Percentiles rank a stretch among this genome's conserved stretches.
These are phyloP conservation scores for Aleurites moluccanus DNA, from an alignment of 441 rosid species.

Conservation along the genomic window DNA sequence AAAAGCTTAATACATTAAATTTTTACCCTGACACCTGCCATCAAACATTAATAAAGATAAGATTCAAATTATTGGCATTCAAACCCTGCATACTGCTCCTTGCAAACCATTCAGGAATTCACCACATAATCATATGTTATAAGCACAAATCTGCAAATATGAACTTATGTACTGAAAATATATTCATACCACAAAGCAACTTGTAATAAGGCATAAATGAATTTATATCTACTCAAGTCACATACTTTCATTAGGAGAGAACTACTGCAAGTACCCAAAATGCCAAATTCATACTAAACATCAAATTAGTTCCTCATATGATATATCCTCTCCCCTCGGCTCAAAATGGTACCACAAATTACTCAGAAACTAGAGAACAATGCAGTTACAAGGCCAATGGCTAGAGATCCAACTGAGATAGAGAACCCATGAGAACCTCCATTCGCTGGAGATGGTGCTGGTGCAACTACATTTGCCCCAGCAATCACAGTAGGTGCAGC, in stretches of 20 bases:
- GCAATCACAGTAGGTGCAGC: constrained; percentile 10
- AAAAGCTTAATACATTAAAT: too few species aligned
- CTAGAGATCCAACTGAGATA: constrained; percentile 26
- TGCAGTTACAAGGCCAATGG: constrained; percentile 23
- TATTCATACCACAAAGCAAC: not conserved
- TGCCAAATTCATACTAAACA: constrained; percentile 7
- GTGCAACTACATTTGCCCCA: constrained; percentile 21
- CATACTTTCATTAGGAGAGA: constrained; percentile 17
- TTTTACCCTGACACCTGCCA: too few species aligned
- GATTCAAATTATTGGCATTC: too few species aligned
- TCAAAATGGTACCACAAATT: constrained; percentile 8
- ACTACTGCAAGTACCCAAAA: constrained; percentile 3
- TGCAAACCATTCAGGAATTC: too few species aligned
- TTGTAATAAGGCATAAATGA: not conserved
- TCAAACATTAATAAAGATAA: too few species aligned
- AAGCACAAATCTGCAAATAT: not conserved
- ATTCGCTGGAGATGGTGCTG: constrained; percentile 38
- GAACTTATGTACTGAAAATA: not conserved
- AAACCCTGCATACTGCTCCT: too few species aligned
- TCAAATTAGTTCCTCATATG: constrained; percentile 26
- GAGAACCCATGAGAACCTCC: constrained; percentile 26
- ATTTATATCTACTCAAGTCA: constrained; percentile 10
- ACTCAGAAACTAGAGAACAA: constrained; percentile 22
- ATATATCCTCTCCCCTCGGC: not conserved
- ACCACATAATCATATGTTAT: not conserved